phyloP scores from a whole-genome alignment of 1,139 yeast species.

The Taphrina betulina region DNA sequence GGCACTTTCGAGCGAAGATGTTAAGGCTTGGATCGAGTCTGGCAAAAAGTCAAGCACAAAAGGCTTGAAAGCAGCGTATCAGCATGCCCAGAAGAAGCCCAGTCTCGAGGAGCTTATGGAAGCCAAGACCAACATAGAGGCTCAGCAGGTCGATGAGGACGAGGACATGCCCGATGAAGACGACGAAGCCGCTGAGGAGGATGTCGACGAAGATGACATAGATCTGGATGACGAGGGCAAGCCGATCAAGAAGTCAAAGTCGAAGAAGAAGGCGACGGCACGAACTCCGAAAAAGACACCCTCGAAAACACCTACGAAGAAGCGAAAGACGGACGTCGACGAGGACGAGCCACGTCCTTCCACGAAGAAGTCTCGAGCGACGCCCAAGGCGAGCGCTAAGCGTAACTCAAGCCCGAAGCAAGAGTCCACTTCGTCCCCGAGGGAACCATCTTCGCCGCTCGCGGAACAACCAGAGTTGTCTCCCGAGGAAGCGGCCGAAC shows the following conservation, averaged over 20 bases:
- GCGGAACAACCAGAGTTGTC: conserved; percentile 26
- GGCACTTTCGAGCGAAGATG: conserved; percentile 21
- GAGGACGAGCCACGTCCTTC: conserved; percentile 7
- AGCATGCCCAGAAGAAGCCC: conserved; percentile 13
- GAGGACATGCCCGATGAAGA: conserved; percentile 14
- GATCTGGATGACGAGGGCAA: conserved; percentile 25
- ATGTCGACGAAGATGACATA: conserved; percentile 19
- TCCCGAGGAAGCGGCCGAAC: conserved; percentile 20
- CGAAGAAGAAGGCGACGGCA: conserved; percentile 15
- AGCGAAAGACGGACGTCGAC: conserved; percentile 17
- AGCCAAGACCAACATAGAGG: conserved; percentile 7
- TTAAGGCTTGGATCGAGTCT: background rate
- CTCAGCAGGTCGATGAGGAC: background rate
- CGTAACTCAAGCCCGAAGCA: background rate
- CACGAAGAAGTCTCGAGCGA: conserved; percentile 8
- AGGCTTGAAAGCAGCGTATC: conserved; percentile 22
- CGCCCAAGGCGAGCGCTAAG: conserved; percentile 16
- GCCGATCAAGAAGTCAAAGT: conserved; percentile 26
- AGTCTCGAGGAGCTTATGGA: conserved; percentile 21
- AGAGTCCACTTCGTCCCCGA: background rate
- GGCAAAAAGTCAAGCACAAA: conserved; percentile 24
- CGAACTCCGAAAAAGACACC: conserved; percentile 27
- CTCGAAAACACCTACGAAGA: conserved; percentile 15
- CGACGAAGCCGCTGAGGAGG: conserved; percentile 5
- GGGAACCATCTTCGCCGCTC: conserved; percentile 13